Evolutionary conservation across 345 rosid species (phyloP).

Genomic region (Psidium friedrichsthalianum): DNA sequence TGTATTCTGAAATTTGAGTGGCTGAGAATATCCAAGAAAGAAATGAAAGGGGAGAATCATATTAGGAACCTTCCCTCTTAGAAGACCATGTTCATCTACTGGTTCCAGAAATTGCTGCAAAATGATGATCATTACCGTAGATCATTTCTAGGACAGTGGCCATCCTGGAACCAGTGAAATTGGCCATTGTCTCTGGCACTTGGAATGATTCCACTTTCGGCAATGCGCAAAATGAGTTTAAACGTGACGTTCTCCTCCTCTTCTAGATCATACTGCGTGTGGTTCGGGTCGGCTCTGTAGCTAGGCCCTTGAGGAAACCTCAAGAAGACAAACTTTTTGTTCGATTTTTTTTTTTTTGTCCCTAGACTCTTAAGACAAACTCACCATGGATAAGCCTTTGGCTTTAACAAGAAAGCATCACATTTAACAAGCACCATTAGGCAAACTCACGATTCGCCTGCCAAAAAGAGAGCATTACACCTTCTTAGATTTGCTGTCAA

Average conservation of each 20-base stretch:
- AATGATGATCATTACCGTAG: slow-evolving; percentile 40
- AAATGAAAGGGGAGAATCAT: too few relatives aligned
- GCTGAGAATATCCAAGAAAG: too few relatives aligned
- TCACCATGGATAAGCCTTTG: background rate
- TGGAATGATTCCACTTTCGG: slow-evolving; percentile 48
- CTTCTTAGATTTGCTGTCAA: too few relatives aligned
- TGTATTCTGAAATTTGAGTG: background rate
- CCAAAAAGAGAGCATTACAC: background rate
- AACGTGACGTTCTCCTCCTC: slow-evolving; percentile 63
- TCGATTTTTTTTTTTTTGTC: background rate
- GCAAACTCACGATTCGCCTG: background rate
- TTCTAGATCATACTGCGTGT: slow-evolving; percentile 64
- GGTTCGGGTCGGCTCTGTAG: slow-evolving; percentile 41
- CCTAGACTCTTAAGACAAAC: background rate
- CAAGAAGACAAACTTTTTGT: background rate
- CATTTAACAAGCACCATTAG: background rate
- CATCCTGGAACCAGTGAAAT: slow-evolving; percentile 50
- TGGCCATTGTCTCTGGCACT: slow-evolving; percentile 70
- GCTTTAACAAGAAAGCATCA: background rate
- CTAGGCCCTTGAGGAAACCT: slow-evolving; percentile 24
- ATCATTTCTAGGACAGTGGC: slow-evolving; percentile 51
- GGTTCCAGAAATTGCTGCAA: background rate
- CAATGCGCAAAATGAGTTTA: slow-evolving; percentile 49
- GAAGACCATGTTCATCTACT: too few relatives aligned
- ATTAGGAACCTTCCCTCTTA: too few relatives aligned